phyloP scores from a whole-genome alignment of 768 basidiomycete genomes.

The Termitomyces sp. region DNA sequence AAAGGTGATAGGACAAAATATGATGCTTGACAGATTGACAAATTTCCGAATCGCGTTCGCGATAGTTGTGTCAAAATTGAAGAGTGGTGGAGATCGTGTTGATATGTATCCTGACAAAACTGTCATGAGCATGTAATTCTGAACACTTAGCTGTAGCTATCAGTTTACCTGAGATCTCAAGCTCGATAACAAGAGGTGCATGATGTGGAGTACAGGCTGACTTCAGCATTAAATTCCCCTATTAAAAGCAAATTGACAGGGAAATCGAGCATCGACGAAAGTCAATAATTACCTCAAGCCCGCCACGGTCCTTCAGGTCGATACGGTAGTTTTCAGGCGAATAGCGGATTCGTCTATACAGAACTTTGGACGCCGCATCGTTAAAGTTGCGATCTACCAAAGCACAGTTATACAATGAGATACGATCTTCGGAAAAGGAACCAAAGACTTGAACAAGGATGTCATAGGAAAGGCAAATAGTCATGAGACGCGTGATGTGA shows the following conservation, averaged over 20 bases:
- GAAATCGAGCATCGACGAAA: background rate
- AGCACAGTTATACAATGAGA: conserved; percentile 32
- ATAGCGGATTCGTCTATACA: conserved; percentile 41
- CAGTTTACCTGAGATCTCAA: conserved; percentile 40
- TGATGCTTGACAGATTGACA: conserved; percentile 25
- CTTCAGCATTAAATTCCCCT: conserved; percentile 30
- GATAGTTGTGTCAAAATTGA: conserved; percentile 22
- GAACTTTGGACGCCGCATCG: conserved; percentile 33
- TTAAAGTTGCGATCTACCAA: conserved; percentile 43
- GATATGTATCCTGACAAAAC: conserved; percentile 15
- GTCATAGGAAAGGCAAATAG: conserved; percentile 23
- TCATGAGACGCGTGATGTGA: background rate
- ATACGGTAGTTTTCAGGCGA: conserved; percentile 26
- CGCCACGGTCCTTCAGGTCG: conserved; percentile 29
- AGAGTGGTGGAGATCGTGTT: conserved; percentile 23
- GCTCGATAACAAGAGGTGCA: conserved; percentile 30
- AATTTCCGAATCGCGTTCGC: conserved; percentile 24
- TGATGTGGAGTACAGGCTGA: conserved; percentile 36
- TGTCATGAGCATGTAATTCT: background rate
- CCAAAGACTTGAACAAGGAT: conserved; percentile 28
- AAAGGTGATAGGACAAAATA: conserved; percentile 27
- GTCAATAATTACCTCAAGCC: conserved; percentile 26
- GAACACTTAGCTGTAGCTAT: too few relatives aligned
- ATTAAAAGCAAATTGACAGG: background rate
- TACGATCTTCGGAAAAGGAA: conserved; percentile 26